Evolutionary conservation across 371 early-diverging fungal species (phyloP), one percentile per base, ranked within the genome.

Genomic region (Apophysomyces trapeziformis): DNA sequence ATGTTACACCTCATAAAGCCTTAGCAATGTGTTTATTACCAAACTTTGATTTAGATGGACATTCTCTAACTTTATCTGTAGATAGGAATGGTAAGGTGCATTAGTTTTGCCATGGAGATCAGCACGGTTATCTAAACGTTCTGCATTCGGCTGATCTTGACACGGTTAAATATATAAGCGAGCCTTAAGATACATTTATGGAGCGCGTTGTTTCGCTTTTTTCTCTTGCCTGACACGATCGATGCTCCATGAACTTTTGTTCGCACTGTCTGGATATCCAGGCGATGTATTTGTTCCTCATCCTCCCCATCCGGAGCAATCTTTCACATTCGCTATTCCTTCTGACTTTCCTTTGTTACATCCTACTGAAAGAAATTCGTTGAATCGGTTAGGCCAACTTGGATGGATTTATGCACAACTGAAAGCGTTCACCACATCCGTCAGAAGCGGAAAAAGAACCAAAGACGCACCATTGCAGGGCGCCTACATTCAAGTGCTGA

Each of bases 161-260:
- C 32, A 26, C 54, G 54, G 54, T 21, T 50, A 50, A 50, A 50
- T 50, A 50, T 50, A 50, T 50, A 50, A 50, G 54, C 54, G 54
- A 50, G 5, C 54, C 7, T 50, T 50, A 50, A 26, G 16, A 26
- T 21, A 7, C 2, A 2, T 26, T 26, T 2, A 26, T 26, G 32
- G 32, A 26, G 32, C 32, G 32, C 32, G 47, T 47, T 47, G 47
- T 13, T 13, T 26, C 9, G 54, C 8, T 46, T 37, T 11, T 26
- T 26, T 35, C 61, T 43, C 26, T 61, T 61, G 16, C 26, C 37
- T 46, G 9, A 50, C 54, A 39, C n/a, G 39, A 58, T 36, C 62
- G 50, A 93, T 93, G 93, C 84, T 92, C 37, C 93, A 93, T 76
- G 93, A 93, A 82, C 75, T 93, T 56, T 80, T 93, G 43, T 78